Evolutionary conservation across 2,329 filamentous ascomycete genomes (phyloP), one percentile per base, ranked within the genome.

Genomic region (Botryotinia convoluta): DNA sequence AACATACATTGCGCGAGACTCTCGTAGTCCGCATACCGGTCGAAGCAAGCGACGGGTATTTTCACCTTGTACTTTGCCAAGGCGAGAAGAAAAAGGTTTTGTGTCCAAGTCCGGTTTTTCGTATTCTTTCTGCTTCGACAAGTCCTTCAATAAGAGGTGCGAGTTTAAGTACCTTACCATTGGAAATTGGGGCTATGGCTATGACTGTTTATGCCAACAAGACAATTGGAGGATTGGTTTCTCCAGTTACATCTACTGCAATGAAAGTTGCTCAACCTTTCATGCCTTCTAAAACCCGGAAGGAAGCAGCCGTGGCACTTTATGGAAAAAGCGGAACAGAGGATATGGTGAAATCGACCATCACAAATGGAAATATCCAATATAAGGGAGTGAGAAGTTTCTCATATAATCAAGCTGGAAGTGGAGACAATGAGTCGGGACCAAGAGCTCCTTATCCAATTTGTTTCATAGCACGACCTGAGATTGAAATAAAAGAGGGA

Each of bases 91-190:
- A 87, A 76, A 90, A 88, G 77, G 84, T 87, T 0, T 84, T 93
- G 0, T 92, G 90, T 74, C 85, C 87, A 0, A 92, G 90, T 75
- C 91, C 91, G 0, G 86, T 91, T 0, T 93, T 93, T 76, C 86
- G 91, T 26, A 83, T 93, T n/a, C 86, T 91, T 3, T 92, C 90
- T 74, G 88, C 89, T 0, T 91, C 90, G 0, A 84, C 86, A 0
- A 89, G 89, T 74, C 84, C 87, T 0, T 86, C 90, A 0, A 79
- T 92, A 2, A 87, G 89, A 12, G 91, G 91, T 0, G 90, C 91
- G 0, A 91, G 90, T 75, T 79, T 93, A 9, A 84, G 83, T 4
- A 92, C 89, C 0, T 83, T 93, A 80, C 91, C 91, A 0, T 79
- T 93, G 26, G 91, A 93, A 78, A 79, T 91, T 10, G 90, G 90